Evolutionary conservation across 2,329 filamentous ascomycete genomes (phyloP).

Genomic region (Lecanosticta acicola): DNA sequence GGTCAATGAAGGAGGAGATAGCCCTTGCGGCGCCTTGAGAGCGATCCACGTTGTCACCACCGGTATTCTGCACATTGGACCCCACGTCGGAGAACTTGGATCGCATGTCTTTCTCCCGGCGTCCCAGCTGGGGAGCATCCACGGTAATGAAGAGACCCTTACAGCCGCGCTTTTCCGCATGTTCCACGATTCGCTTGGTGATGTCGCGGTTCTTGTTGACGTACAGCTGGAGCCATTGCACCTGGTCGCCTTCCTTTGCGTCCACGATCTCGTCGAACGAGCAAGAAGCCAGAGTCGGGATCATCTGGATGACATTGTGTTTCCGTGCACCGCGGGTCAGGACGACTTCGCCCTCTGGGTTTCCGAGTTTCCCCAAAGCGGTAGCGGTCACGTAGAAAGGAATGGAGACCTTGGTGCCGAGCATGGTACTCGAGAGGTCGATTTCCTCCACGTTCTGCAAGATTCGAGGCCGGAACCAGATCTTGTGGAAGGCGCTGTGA

Average conservation of each 20-base stretch:
- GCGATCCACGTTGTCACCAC: conserved; percentile 68
- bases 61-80: conserved; percentile 67
- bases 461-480: conserved; percentile 89
- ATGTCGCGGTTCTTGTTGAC: conserved; percentile 91
- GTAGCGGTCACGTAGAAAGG: conserved; percentile 97
- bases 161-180: conserved; percentile 87
- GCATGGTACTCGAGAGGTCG: conserved; percentile 86
- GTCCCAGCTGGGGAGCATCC: conserved; percentile 89
- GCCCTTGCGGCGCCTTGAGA: conserved; percentile 89
- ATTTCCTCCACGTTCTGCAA: conserved; percentile 85
- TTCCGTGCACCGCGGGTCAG: conserved; percentile 77
- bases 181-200: conserved; percentile 81
- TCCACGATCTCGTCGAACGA: conserved; percentile 97
- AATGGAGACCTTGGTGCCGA: conserved; percentile 74
- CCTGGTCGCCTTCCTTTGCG: conserved; percentile 69
- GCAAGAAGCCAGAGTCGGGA: conserved; percentile 92
- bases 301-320: conserved; percentile 96
- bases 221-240: conserved; percentile 87
- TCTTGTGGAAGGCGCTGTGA: conserved; percentile 91
- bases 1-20: conserved; percentile 96
- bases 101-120: conserved; percentile 97
- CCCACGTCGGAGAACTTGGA: conserved; percentile 69
- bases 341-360: conserved; percentile 89
- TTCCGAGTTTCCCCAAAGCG: conserved; percentile 87
- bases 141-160: conserved; percentile 97